phyloP scores from a whole-genome alignment of 2,329 filamentous ascomycete genomes.

The Fusarium xylarioides region DNA sequence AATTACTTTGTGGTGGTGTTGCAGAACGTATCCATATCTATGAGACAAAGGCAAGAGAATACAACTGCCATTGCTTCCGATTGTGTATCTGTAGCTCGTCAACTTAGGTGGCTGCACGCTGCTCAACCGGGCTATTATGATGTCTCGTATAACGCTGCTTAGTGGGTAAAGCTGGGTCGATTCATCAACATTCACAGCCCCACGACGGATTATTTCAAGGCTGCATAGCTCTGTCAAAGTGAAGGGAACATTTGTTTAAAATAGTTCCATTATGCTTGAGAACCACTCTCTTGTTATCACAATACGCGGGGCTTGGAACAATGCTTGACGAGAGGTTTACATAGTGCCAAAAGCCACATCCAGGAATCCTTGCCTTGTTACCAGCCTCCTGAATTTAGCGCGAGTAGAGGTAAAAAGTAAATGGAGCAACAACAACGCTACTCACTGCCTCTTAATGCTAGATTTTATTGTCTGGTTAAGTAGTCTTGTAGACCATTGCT shows the following conservation, averaged over 20 bases:
- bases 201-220: neutral
- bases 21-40: neutral
- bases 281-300: neutral
- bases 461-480: slow-evolving; percentile 11
- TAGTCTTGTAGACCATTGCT: neutral
- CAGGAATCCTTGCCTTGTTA: slow-evolving; percentile 13
- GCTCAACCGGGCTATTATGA: neutral
- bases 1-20: slow-evolving; percentile 4
- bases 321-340: neutral
- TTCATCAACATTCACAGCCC: neutral
- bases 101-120: neutral
- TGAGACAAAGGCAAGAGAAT: neutral
- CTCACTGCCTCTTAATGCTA: neutral
- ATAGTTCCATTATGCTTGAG: neutral
- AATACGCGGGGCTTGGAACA: neutral
- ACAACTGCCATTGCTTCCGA: neutral
- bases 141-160: neutral
- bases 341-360: neutral
- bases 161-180: neutral
- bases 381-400: slow-evolving; percentile 37
- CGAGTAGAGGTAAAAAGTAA: slow-evolving; percentile 2
- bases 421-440: neutral
- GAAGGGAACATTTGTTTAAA: neutral
- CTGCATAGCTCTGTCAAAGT: neutral
- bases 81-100: neutral